phyloP scores from a whole-genome alignment of 2,329 filamentous ascomycete genomes.

The Neonectria punicea region DNA sequence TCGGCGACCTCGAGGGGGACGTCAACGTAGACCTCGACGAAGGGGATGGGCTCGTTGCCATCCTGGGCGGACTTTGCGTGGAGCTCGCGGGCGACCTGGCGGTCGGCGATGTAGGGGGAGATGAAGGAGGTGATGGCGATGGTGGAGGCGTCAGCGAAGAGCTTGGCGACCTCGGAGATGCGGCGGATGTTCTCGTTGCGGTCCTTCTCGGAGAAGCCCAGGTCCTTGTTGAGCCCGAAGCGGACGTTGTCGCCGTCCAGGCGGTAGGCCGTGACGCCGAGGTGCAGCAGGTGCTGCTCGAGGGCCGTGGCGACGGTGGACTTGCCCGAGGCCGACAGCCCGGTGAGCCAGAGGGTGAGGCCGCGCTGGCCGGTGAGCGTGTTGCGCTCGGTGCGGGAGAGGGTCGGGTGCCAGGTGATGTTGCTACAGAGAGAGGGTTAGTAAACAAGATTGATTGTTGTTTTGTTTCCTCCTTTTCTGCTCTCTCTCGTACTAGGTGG shows the following conservation, averaged over 20 bases:
- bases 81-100: conserved; percentile 81
- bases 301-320: conserved; percentile 96
- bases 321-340: conserved; percentile 95
- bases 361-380: conserved; percentile 82
- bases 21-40: conserved; percentile 95
- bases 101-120: conserved; percentile 90
- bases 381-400: conserved; percentile 82
- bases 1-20: conserved; percentile 92
- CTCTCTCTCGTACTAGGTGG: background rate
- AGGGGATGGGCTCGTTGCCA: conserved; percentile 78
- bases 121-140: conserved; percentile 97
- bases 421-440: conserved; percentile 65
- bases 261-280: conserved; percentile 85
- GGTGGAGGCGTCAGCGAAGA: conserved; percentile 91
- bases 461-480: conserved; percentile 5
- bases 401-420: conserved; percentile 89
- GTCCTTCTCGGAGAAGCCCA: conserved; percentile 93
- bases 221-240: conserved; percentile 97
- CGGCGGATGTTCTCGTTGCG: conserved; percentile 98
- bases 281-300: conserved; percentile 94
- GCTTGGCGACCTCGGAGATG: conserved; percentile 95
- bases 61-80: conserved; percentile 68
- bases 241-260: conserved; percentile 98
- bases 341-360: conserved; percentile 97
- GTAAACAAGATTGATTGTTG: conserved; percentile 1